Evolutionary conservation across 1,284 basidiomycete species (phyloP), one percentile per base, ranked within the genome.

Genomic region (Microbotryomycetes sp.): DNA sequence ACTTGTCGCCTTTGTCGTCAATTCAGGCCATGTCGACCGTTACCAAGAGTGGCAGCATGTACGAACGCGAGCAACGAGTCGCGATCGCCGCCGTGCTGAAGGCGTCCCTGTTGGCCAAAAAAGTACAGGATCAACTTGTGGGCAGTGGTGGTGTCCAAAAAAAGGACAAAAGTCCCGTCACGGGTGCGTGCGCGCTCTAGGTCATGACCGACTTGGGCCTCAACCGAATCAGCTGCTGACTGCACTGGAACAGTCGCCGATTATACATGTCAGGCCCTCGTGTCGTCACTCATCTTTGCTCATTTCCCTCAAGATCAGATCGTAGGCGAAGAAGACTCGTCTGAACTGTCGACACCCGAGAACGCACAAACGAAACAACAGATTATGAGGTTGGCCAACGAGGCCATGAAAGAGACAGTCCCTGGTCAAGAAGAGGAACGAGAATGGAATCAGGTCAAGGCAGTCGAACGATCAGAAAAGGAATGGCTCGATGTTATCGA

Each of bases 111-210:
- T 62, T 76, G 36, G 75, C 96, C 0, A 84, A 86, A 19, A 84
- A 86, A 6, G 90, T 97, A 16, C 97, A 97, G 78, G 86, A 88
- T 72, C 86, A 85, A 59, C 83, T 97, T 59, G 86, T 93, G 67
- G 86, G 85, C 69, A 83, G 85, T 70, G 93, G 97, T 75, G 91
- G 88, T 0, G 79, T 96, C 51, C 87, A 86, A 50, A 98, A 98
- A 76, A 85, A 83, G 57, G 96, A 98, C 80, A 92, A 93, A 77
- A 92, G 89, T 36, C 94, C 94, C 3, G 94, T 98, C 3, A 98
- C 94, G 15, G 89, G 91, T 89, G 67, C 58, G 79, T 76, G 28
- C 23, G 12, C 19, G 36, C 2, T 19, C 25, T 23, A 31, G 15
- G 22, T 7, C 15, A 15, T 22, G 28, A 42, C 28, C 28, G 16